phyloP scores from a whole-genome alignment of 139 green algal genomes.

The Volvox africanus region DNA sequence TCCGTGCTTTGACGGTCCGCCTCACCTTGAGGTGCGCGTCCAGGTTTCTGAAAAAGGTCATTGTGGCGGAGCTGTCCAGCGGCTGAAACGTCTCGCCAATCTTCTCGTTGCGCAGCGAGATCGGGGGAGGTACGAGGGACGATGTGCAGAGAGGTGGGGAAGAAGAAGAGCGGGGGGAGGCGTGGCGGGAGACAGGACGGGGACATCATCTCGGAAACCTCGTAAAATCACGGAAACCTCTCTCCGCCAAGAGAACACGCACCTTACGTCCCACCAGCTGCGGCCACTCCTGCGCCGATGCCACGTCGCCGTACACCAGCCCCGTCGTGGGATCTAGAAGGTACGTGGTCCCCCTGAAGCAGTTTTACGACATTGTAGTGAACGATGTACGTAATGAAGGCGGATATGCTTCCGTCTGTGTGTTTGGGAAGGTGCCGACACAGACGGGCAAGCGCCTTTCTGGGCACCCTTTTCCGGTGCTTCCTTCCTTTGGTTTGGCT shows the following conservation, averaged over 20 bases:
- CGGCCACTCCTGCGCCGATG: constrained; percentile 43
- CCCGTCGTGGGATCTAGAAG: constrained; percentile 48
- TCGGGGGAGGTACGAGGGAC: too few species aligned
- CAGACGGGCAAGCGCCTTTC: background rate
- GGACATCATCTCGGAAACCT: too few species aligned
- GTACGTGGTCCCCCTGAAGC: constrained; percentile 43
- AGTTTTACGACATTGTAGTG: too few species aligned
- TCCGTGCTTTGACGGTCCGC: background rate
- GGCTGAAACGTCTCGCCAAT: constrained; percentile 31
- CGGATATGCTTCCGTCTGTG: too few species aligned
- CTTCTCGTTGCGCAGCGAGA: background rate
- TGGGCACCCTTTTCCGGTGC: too few species aligned
- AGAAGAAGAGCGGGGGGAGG: background rate
- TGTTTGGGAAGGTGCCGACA: background rate
- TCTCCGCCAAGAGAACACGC: background rate
- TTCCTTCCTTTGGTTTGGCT: too few species aligned
- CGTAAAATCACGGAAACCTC: too few species aligned
- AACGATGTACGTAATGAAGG: too few species aligned
- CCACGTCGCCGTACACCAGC: constrained; percentile 52
- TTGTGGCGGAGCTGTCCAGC: constrained; percentile 32
- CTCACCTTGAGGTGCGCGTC: constrained; percentile 52
- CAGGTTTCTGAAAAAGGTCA: constrained; percentile 52
- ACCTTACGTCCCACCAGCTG: constrained; percentile 45
- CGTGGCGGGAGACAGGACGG: too few species aligned
- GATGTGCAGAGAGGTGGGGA: background rate